Evolutionary conservation across 2,329 filamentous ascomycete genomes (phyloP).

Genomic region (Colletotrichum liaoningense): DNA sequence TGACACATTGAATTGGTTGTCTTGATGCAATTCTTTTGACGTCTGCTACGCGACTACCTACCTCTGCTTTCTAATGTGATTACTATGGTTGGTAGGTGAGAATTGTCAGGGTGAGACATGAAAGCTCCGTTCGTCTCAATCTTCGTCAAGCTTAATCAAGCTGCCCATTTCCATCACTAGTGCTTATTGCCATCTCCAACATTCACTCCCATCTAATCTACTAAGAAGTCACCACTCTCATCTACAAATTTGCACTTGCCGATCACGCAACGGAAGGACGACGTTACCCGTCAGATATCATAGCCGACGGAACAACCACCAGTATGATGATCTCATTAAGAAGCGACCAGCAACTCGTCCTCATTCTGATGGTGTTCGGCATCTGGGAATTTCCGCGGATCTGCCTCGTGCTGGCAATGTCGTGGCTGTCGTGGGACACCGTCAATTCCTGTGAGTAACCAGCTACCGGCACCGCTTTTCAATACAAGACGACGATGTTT

Average conservation of each 20-base stretch:
- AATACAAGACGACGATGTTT: too few species aligned
- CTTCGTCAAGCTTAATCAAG: background rate
- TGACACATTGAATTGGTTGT: background rate
- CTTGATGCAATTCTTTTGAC: background rate
- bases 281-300: too few species aligned
- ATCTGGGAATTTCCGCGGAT: slow-evolving; percentile 2
- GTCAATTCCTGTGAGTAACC: background rate
- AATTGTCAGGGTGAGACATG: slow-evolving; percentile 1
- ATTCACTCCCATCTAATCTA: background rate
- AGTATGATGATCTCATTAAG: background rate
- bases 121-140: background rate
- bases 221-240: too few species aligned
- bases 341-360: background rate
- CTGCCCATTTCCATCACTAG: too few species aligned
- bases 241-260: too few species aligned
- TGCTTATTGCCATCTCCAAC: too few species aligned
- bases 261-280: too few species aligned
- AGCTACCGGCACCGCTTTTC: background rate
- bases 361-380: background rate
- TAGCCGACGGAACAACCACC: too few species aligned
- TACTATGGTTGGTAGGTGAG: too few species aligned
- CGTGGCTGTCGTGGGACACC: slow-evolving; percentile 1
- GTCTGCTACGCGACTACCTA: background rate
- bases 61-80: background rate
- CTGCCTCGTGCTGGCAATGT: slow-evolving; percentile 7